phyloP scores from a whole-genome alignment of 2,329 filamentous ascomycete genomes.

The Pseudocercospora cruenta region DNA sequence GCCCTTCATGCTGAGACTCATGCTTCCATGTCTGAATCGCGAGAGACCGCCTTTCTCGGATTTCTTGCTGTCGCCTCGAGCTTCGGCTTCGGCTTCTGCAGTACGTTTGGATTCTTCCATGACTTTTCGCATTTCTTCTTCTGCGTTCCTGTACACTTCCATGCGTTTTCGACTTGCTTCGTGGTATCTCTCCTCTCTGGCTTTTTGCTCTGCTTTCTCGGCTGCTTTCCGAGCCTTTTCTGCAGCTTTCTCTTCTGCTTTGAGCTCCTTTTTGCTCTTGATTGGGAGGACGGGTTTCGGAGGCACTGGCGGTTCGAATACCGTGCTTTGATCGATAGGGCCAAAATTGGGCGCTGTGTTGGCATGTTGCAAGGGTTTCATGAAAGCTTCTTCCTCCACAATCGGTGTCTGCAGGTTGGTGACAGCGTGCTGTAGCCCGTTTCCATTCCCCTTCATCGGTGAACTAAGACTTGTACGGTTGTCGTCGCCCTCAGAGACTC shows the following conservation, averaged over 20 bases:
- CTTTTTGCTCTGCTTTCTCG: slow-evolving; percentile 62
- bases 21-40: slow-evolving; percentile 69
- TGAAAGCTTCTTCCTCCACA: slow-evolving; percentile 32
- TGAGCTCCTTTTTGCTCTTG: slow-evolving; percentile 70
- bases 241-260: slow-evolving; percentile 58
- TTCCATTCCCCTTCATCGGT: slow-evolving; percentile 29
- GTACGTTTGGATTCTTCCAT: slow-evolving; percentile 69
- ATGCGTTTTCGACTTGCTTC: slow-evolving; percentile 50
- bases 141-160: slow-evolving; percentile 60
- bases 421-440: slow-evolving; percentile 38
- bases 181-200: slow-evolving; percentile 41
- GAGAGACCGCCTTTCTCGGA: slow-evolving; percentile 54
- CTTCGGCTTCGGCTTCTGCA: slow-evolving; percentile 58
- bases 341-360: slow-evolving; percentile 60
- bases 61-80: slow-evolving; percentile 22
- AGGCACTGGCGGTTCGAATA: slow-evolving; percentile 41
- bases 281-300: slow-evolving; percentile 56
- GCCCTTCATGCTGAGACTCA: slow-evolving; percentile 72
- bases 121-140: slow-evolving; percentile 66
- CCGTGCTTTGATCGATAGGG: slow-evolving; percentile 22
- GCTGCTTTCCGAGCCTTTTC: slow-evolving; percentile 62
- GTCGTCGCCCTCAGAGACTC: slow-evolving; percentile 42
- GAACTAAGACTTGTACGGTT: slow-evolving; percentile 30
- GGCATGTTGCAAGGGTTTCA: slow-evolving; percentile 67
- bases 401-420: slow-evolving; percentile 19